phyloP scores from a whole-genome alignment of 2,329 filamentous ascomycete species.

The Dactylella cylindrospora region DNA sequence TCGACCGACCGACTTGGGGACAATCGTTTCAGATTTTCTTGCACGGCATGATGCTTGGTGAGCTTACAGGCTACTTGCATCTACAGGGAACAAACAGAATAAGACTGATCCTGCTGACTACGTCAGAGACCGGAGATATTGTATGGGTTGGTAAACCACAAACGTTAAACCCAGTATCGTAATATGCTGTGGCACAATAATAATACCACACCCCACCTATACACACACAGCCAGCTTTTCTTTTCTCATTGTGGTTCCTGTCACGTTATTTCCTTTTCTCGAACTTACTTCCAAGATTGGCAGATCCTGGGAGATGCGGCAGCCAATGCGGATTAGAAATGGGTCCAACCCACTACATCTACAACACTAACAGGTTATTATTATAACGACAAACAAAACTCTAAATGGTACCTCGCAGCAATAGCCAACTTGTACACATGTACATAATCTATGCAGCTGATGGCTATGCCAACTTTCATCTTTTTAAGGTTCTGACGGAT shows the following conservation, averaged over 20 bases:
- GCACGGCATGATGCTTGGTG: slow-evolving; percentile 27
- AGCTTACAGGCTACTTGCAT: slow-evolving; percentile 36
- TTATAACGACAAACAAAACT: too few species aligned
- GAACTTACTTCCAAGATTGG: slow-evolving; percentile 35
- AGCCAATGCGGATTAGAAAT: neutral
- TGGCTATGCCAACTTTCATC: neutral
- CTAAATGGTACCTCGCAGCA: neutral
- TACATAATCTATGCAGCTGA: slow-evolving; percentile 4
- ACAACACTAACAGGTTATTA: slow-evolving; percentile 19
- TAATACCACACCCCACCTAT: neutral
- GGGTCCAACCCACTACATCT: too few species aligned
- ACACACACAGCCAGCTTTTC: neutral
- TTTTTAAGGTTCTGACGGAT: too few species aligned
- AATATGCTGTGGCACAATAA: slow-evolving; percentile 35
- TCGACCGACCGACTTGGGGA: neutral
- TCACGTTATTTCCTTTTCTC: too few species aligned
- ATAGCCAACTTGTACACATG: neutral
- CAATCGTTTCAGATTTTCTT: slow-evolving; percentile 27
- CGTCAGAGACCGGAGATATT: too few species aligned
- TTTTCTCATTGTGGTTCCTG: neutral
- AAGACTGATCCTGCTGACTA: slow-evolving; percentile 18
- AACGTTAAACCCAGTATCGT: too few species aligned
- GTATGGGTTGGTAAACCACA: too few species aligned
- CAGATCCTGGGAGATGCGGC: slow-evolving; percentile 28
- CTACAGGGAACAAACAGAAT: slow-evolving; percentile 24